Conservation (phyloP, 164 flowering plant genomes). For the Buxus sempervirens region DNA sequence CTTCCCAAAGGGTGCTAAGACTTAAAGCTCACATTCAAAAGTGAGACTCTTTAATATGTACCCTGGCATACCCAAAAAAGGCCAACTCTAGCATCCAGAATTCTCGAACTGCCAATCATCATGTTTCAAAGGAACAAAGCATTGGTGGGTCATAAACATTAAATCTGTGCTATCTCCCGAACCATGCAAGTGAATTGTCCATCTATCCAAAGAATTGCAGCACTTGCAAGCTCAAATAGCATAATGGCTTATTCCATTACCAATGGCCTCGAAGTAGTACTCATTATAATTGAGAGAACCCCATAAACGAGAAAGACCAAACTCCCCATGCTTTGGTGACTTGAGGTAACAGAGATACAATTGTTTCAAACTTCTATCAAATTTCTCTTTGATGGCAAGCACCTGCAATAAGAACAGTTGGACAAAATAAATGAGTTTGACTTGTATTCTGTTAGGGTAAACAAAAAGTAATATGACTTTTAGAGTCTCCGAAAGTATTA, state of each 20-base stretch:
- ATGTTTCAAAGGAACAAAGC: not conserved
- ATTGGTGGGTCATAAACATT: not conserved
- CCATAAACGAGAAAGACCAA: conserved; percentile 75
- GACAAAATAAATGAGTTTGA: not conserved
- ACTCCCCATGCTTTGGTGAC: conserved; percentile 69
- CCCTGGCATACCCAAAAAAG: not conserved
- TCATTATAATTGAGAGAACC: conserved; percentile 68
- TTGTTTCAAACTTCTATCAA: conserved; percentile 54
- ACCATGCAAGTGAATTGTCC: not conserved
- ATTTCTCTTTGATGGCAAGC: conserved; percentile 40
- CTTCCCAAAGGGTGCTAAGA: not conserved
- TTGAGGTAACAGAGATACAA: conserved; percentile 57
- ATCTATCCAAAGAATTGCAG: not conserved
- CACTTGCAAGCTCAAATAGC: not conserved
- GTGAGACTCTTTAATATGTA: not conserved
- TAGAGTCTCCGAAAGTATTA: not conserved
- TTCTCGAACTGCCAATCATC: not conserved
- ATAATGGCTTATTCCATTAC: conserved; percentile 10
- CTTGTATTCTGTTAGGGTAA: not conserved
- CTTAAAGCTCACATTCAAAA: not conserved
- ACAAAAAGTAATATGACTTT: not conserved
- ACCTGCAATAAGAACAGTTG: conserved; percentile 44
- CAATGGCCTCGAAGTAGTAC: conserved; percentile 23
- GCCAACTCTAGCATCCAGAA: not conserved
- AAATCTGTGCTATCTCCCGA: not conserved